These are phyloP conservation scores for Marchantia polymorpha DNA, from an alignment of 225 moss, liverwort and hornwort species.

Conservation along the genomic window DNA sequence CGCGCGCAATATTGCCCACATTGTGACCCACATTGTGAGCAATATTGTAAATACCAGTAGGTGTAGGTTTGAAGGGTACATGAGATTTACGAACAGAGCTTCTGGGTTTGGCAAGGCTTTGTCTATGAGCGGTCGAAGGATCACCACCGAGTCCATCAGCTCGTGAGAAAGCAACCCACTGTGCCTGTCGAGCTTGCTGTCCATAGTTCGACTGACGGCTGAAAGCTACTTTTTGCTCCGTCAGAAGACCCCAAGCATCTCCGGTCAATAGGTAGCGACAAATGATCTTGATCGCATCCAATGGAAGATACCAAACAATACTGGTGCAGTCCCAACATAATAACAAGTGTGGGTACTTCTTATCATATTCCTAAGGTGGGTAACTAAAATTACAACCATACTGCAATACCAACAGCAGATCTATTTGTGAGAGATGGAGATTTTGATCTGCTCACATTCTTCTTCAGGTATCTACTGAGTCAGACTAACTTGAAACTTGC, in stretches of 20 bases:
- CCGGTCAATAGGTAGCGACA: slow-evolving; percentile 54
- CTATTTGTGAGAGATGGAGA: neutral
- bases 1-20: slow-evolving; percentile 6
- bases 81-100: neutral
- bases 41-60: neutral
- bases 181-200: slow-evolving; percentile 59
- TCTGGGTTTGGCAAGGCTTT: neutral
- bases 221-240: slow-evolving; percentile 55
- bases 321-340: slow-evolving; percentile 31
- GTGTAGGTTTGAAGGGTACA: neutral
- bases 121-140: slow-evolving; percentile 2
- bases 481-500: neutral
- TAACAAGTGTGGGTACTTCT: slow-evolving; percentile 5
- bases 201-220: slow-evolving; percentile 61
- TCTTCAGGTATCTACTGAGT: neutral
- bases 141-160: slow-evolving; percentile 1
- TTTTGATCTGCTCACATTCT: neutral
- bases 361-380: neutral
- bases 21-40: slow-evolving; percentile 11
- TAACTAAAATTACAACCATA: neutral
- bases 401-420: neutral
- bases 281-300: slow-evolving; percentile 56
- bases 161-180: slow-evolving; percentile 60
- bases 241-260: slow-evolving; percentile 57
- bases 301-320: slow-evolving; percentile 55